Evolutionary conservation across 2,329 filamentous ascomycete genomes (phyloP).

Genomic region (Aaosphaeria arxii): DNA sequence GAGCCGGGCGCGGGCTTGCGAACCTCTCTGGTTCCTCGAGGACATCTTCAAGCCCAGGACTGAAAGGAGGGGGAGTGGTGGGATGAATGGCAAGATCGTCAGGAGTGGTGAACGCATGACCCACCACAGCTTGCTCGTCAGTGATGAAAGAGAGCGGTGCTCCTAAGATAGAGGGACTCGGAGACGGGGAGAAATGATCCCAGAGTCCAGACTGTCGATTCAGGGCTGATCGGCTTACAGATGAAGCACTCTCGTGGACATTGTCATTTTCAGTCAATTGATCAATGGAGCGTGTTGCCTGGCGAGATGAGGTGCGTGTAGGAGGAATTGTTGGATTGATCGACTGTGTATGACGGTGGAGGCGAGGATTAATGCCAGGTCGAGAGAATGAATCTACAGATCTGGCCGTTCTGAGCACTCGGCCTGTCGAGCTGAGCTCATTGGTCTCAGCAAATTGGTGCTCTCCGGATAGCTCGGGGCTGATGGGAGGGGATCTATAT

Average conservation of each 20-base stretch:
- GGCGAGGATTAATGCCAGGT: constrained; percentile 44
- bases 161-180: constrained; percentile 12
- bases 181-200: constrained; percentile 20
- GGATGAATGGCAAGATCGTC: constrained; percentile 39
- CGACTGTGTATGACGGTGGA: constrained; percentile 37
- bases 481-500: constrained; percentile 20
- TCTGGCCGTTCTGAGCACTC: constrained; percentile 24
- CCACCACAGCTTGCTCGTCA: constrained; percentile 26
- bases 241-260: neutral
- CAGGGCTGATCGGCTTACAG: constrained; percentile 8
- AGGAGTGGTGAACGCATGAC: constrained; percentile 43
- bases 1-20: constrained; percentile 31
- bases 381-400: constrained; percentile 55
- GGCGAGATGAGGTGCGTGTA: constrained; percentile 28
- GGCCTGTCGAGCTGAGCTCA: constrained; percentile 9
- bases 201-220: constrained; percentile 33
- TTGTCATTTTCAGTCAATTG: constrained; percentile 15
- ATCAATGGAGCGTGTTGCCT: constrained; percentile 24
- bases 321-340: constrained; percentile 31
- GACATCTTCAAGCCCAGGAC: constrained; percentile 35
- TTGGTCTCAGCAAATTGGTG: constrained; percentile 8
- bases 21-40: constrained; percentile 36
- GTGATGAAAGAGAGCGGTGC: constrained; percentile 24
- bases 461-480: constrained; percentile 13
- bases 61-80: constrained; percentile 41